These are phyloP conservation scores for Alopecurus myosuroides DNA, from an alignment of 176 grass and related monocot genomes.

Conservation along the genomic window DNA sequence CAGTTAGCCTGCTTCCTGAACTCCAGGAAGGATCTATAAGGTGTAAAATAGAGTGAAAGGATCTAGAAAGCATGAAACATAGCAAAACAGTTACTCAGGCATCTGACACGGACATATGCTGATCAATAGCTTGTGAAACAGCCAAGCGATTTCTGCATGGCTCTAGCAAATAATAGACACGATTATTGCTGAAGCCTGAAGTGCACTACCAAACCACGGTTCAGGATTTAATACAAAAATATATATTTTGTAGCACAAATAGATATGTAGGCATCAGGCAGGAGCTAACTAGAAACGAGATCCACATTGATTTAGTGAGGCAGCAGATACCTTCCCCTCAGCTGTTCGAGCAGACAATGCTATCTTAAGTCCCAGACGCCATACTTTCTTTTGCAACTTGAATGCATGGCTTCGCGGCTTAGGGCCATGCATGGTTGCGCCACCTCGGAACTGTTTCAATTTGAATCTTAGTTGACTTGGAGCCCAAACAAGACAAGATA, in stretches of 20 bases:
- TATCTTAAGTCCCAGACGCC: conserved; percentile 72
- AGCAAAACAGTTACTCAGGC: not conserved
- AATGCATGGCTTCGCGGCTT: conserved; percentile 87
- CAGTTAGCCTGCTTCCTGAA: not conserved
- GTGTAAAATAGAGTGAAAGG: not conserved
- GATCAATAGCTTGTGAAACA: not conserved
- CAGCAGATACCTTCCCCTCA: conserved; percentile 69
- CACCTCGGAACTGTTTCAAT: conserved; percentile 68
- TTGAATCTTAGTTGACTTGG: conserved; percentile 26
- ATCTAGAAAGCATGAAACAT: not conserved
- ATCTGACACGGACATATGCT: not conserved
- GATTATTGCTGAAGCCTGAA: not conserved
- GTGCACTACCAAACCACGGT: not conserved
- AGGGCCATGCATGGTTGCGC: conserved; percentile 81
- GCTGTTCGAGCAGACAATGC: conserved; percentile 73
- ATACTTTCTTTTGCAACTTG: conserved; percentile 85
- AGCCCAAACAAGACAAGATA: not conserved
- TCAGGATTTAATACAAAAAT: not conserved
- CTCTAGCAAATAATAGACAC: conserved; percentile 2
- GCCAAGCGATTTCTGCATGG: not conserved
- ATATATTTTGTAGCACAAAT: not conserved
- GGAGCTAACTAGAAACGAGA: not conserved
- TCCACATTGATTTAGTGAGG: not conserved
- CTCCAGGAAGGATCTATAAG: not conserved
- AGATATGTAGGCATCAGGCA: not conserved